Percentiles rank a stretch among this genome's conserved stretches.
phyloP scores from a whole-genome alignment of 768 basidiomycete genomes.

The Terana coerulea region DNA sequence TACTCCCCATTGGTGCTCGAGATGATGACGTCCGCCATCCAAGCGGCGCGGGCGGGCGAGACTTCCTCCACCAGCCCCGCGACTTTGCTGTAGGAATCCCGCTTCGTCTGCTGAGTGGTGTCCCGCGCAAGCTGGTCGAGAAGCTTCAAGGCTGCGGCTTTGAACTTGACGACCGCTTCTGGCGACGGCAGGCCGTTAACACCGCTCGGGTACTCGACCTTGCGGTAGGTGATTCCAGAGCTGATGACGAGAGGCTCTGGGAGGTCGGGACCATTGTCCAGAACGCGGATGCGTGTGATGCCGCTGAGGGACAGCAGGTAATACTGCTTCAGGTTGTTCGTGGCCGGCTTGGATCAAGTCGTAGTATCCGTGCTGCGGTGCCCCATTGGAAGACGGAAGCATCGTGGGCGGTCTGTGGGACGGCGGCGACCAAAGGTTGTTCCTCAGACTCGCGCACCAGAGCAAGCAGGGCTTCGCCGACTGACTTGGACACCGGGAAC shows the following conservation, averaged over 20 bases:
- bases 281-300: slow-evolving; percentile 58
- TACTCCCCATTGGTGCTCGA: slow-evolving; percentile 61
- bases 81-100: slow-evolving; percentile 68
- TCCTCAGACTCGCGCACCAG: slow-evolving; percentile 68
- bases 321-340: slow-evolving; percentile 51
- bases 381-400: slow-evolving; percentile 49
- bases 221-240: slow-evolving; percentile 22
- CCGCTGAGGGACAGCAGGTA: slow-evolving; percentile 74
- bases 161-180: slow-evolving; percentile 64
- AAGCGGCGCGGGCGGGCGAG: slow-evolving; percentile 55
- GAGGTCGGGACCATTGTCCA: slow-evolving; percentile 43
- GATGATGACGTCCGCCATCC: slow-evolving; percentile 78
- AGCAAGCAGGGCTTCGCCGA: slow-evolving; percentile 62
- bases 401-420: slow-evolving; percentile 43
- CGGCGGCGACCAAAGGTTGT: slow-evolving; percentile 65
- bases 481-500: slow-evolving; percentile 55
- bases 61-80: slow-evolving; percentile 71
- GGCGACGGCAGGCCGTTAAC: slow-evolving; percentile 41
- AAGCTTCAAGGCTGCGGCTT: slow-evolving; percentile 59
- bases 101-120: slow-evolving; percentile 40
- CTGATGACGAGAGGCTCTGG: slow-evolving; percentile 2
- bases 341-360: slow-evolving; percentile 61
- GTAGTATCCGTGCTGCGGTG: slow-evolving; percentile 66
- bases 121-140: slow-evolving; percentile 59
- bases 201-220: slow-evolving; percentile 23